phyloP scores from a whole-genome alignment of 2,329 filamentous ascomycete species.

The Magnaporthiopsis rhizophila region DNA sequence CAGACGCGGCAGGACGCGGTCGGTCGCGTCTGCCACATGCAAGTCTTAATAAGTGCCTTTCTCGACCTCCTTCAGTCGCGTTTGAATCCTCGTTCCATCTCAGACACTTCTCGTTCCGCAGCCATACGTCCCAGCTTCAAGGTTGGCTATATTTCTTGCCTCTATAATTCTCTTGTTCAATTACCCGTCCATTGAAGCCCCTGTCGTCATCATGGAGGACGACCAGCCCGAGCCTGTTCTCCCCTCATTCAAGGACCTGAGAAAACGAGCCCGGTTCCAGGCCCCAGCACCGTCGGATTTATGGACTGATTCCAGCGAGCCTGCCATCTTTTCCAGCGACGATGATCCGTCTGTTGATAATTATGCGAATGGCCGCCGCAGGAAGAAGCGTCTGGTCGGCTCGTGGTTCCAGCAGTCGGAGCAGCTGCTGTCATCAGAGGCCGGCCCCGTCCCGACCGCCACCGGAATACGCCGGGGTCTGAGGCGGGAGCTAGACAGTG shows the following conservation, averaged over 20 bases:
- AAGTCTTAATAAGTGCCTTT: not conserved
- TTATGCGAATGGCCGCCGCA: constrained; percentile 46
- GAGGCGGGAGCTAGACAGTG: constrained; percentile 55
- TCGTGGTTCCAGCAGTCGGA: constrained; percentile 56
- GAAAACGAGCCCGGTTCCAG: not conserved
- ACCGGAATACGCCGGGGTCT: constrained; percentile 32
- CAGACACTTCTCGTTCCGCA: not conserved
- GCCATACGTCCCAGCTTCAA: not conserved
- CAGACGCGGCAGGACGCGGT: no score
- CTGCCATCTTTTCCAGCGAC: constrained; percentile 63
- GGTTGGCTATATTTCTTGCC: not conserved
- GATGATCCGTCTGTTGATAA: constrained; percentile 61
- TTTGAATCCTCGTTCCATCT: not conserved
- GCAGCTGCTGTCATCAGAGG: constrained; percentile 38
- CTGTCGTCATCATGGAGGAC: not conserved
- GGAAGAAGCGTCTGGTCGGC: constrained; percentile 56
- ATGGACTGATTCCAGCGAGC: constrained; percentile 59
- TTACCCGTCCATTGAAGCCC: not conserved
- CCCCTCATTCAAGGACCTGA: not conserved
- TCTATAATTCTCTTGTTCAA: not conserved
- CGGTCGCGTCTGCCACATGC: not conserved
- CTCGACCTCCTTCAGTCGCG: not conserved
- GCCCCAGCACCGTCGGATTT: constrained; percentile 14
- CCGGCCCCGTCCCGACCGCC: constrained; percentile 23
- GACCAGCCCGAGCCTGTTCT: not conserved